Evolutionary conservation across 106 monocot genomes (phyloP), one percentile per base, ranked within the genome.

Genomic region (Dendrobium huoshanense): DNA sequence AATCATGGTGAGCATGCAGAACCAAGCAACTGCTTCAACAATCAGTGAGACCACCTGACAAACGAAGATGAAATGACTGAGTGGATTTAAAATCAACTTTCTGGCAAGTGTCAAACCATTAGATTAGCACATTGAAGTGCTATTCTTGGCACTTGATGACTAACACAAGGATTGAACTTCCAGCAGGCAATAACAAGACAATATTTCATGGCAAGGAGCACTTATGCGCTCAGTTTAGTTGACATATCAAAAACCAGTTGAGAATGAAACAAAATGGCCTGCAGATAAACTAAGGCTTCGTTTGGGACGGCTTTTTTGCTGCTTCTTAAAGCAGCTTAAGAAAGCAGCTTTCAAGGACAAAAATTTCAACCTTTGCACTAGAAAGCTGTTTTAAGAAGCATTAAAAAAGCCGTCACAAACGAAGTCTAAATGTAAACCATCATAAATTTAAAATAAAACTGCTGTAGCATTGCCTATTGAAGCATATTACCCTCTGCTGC

Each of bases 1-100:
- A 82, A 90, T 84, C 95, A 95, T 90, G 29, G 78, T 64, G 81
- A 99, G 85, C 77, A 91, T 77, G 75, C 80, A 87, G 65, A 82
- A 87, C 98, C 98, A 99, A 41, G 89, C 77, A 75, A 80, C 49
- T 58, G 83, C 68, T 78, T 95, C 84, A 73, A 93, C 82, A 9
- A 77, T 45, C 67, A 88, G 76, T 64, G 93, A 85, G 77, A 88
- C 75, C 42, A 95, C 75, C 98, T 99, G 88, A 8, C 82, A 72
- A 85, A 77, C 42, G 65, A 54, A 18, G 68, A 59, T 20, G 25
- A 13, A 4, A 67, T 65, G n/a, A 33, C 41, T 64, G 33, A 73
- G 20, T 74, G 33, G 43, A 13, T 74, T 41, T 43, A 20, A 42
- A 43, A 44, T 74, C 43, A 41, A 74, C 51, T 51, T 33, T 70